These are phyloP conservation scores for Dalbergia cultrata DNA, from an alignment of 306 rosid genomes.

Conservation along the genomic window DNA sequence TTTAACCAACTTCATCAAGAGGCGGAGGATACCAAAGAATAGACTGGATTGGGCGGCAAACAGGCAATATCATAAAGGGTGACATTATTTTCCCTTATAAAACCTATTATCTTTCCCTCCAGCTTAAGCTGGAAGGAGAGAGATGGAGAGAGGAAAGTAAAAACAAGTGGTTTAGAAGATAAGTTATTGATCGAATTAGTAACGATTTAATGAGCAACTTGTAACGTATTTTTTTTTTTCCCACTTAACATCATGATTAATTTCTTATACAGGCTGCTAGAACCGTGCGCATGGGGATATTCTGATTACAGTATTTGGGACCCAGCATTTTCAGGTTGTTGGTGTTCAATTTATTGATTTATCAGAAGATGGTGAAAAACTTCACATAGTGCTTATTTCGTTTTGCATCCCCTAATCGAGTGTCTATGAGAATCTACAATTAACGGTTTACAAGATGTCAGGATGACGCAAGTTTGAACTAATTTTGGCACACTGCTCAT, in stretches of 20 bases:
- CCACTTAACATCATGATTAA: neutral
- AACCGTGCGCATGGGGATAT: slow-evolving; percentile 5
- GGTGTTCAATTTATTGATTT: slow-evolving; percentile 27
- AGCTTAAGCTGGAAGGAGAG: neutral
- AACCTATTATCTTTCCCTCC: neutral
- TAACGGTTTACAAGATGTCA: slow-evolving; percentile 1
- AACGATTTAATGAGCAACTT: neutral
- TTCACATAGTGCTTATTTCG: neutral
- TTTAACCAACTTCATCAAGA: slow-evolving; percentile 64
- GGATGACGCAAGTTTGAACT: neutral
- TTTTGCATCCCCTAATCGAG: neutral
- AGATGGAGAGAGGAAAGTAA: neutral
- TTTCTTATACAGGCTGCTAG: slow-evolving; percentile 36
- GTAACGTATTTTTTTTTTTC: neutral
- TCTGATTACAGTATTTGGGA: slow-evolving; percentile 8
- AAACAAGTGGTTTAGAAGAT: neutral
- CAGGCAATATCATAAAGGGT: neutral
- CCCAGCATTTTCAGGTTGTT: slow-evolving; percentile 11
- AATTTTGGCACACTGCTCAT: neutral
- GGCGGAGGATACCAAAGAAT: slow-evolving; percentile 57
- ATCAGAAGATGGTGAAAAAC: slow-evolving; percentile 23
- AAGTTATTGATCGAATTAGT: neutral
- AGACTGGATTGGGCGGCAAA: neutral
- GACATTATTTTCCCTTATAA: neutral
- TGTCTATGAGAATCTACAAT: neutral